Percentiles rank a stretch among this genome's conserved stretches.
phyloP scores from a whole-genome alignment of 345 rosid species.

The Brassica incana region DNA sequence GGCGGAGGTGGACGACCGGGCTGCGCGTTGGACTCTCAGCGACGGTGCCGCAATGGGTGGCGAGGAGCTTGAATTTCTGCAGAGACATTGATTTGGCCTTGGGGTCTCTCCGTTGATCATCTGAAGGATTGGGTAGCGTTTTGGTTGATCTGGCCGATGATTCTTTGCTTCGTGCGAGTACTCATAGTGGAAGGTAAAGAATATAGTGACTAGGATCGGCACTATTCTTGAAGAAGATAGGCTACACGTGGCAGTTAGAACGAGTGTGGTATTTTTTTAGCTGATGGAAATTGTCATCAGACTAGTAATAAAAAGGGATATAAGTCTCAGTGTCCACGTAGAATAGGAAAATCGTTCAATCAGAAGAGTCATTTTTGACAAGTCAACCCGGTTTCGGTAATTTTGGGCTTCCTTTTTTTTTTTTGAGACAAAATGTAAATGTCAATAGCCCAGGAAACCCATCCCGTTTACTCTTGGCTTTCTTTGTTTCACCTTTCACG shows the following conservation, averaged over 20 bases:
- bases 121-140: background rate
- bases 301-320: no score
- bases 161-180: conserved; percentile 22
- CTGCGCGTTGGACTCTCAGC: conserved; percentile 77
- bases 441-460: no score
- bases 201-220: conserved; percentile 28
- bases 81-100: conserved; percentile 46
- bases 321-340: no score
- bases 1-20: conserved; percentile 85
- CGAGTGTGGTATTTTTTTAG: background rate
- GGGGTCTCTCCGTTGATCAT: background rate
- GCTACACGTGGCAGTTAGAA: conserved; percentile 40
- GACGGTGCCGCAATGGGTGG: conserved; percentile 79
- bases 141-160: background rate
- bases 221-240: conserved; percentile 40
- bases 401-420: no score
- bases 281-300: background rate
- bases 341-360: no score
- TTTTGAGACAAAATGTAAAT: no score
- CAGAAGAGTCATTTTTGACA: no score
- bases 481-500: no score
- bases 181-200: conserved; percentile 19
- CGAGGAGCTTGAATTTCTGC: conserved; percentile 81
- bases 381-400: no score
- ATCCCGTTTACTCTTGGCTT: no score